A percentile compares a stretch with the other conserved stretches of the same genome.
Conservation (phyloP, 331 rosid species). For the Saraca asoca region DNA sequence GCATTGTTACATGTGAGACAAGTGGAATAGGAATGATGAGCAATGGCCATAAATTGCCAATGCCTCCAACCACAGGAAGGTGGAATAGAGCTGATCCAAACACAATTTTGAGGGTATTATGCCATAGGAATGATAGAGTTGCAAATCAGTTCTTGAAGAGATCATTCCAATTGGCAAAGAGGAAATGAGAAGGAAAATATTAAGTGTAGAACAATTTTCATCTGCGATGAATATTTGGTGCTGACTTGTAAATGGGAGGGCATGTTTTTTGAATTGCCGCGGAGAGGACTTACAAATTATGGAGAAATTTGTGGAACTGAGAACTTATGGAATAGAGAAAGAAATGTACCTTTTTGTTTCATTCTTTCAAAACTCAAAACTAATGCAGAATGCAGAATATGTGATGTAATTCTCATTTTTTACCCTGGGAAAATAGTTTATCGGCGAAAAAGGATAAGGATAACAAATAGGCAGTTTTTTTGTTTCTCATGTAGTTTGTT, state of each 20-base stretch:
- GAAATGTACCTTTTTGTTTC: constrained; percentile 2
- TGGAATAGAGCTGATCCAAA: constrained; percentile 92
- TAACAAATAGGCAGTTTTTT: constrained; percentile 11
- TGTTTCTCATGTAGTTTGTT: constrained; percentile 33
- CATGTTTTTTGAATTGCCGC: too few relatives aligned
- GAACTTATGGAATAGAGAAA: constrained; percentile 7
- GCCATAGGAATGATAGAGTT: constrained; percentile 68
- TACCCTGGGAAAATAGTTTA: constrained; percentile 21
- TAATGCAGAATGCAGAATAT: constrained; percentile 14
- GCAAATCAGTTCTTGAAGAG: constrained; percentile 83
- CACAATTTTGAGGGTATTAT: constrained; percentile 83
- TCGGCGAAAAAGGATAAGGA: constrained; percentile 25
- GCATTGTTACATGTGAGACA: constrained; percentile 67
- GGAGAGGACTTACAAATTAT: background rate
- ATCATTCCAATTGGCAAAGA: constrained; percentile 77
- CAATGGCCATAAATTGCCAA: constrained; percentile 61
- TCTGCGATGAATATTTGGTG: constrained; percentile 20
- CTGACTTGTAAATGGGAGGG: constrained; percentile 4
- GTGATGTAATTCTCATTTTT: constrained; percentile 24
- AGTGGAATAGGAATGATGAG: constrained; percentile 73
- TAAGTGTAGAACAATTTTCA: too few relatives aligned
- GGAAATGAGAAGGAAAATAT: constrained; percentile 48
- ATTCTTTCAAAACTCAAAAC: constrained; percentile 5
- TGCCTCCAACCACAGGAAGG: constrained; percentile 93
- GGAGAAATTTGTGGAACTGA: constrained; percentile 8